Evolutionary conservation across 345 rosid species (phyloP).

Genomic region (Physaria fendleri): DNA sequence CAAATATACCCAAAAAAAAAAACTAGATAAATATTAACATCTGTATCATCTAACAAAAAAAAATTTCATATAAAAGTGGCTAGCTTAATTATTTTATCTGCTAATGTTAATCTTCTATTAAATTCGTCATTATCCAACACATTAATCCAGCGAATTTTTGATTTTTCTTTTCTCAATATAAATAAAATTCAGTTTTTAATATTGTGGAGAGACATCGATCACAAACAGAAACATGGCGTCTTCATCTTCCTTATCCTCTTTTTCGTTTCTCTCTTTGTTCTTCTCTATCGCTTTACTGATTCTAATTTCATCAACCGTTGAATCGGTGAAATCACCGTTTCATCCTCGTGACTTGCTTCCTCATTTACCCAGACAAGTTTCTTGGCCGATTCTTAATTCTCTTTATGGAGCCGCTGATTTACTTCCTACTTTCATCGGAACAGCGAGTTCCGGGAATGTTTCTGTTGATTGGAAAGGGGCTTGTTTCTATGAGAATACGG

Average conservation of each 20-base stretch:
- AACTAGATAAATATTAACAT: no score
- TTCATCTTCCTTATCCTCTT: no score
- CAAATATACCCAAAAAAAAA: no score
- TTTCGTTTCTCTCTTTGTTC: conserved; percentile 18
- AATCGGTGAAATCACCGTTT: conserved; percentile 39
- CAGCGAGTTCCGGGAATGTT: conserved; percentile 38
- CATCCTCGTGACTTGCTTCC: conserved; percentile 76
- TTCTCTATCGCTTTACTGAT: conserved; percentile 1
- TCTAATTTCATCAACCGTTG: conserved; percentile 11
- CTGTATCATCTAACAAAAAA: no score
- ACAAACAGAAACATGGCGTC: conserved; percentile 20
- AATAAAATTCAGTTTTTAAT: not conserved
- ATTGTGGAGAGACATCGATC: conserved; percentile 11
- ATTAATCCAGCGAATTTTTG: no score
- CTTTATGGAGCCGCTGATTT: conserved; percentile 65
- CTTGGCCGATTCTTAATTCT: conserved; percentile 77
- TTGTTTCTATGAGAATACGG: conserved; percentile 64
- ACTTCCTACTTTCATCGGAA: conserved; percentile 78
- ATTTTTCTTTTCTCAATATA: not conserved
- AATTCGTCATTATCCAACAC: no score
- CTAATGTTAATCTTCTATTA: no score
- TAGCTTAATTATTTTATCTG: no score
- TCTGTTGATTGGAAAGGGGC: conserved; percentile 81
- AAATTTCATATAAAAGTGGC: no score
- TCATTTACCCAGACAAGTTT: conserved; percentile 56